phyloP scores from a whole-genome alignment of 768 basidiomycete genomes.

The Tricholoma furcatifolium region DNA sequence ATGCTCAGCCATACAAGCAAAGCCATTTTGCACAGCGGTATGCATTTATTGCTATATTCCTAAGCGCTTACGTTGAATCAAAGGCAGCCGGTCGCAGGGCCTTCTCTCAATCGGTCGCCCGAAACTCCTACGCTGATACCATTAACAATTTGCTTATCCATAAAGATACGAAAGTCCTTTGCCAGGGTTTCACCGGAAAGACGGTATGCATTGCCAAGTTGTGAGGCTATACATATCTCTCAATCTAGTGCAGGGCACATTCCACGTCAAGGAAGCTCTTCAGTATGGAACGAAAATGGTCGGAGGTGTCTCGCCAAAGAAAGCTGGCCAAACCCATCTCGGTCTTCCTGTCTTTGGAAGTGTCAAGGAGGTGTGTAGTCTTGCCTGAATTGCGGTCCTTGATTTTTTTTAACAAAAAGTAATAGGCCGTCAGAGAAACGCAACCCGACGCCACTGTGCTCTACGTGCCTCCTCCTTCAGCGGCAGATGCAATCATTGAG shows the following conservation, averaged over 20 bases:
- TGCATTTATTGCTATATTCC: slow-evolving; percentile 16
- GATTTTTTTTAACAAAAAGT: background rate
- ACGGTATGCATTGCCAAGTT: slow-evolving; percentile 54
- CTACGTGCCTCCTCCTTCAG: slow-evolving; percentile 96
- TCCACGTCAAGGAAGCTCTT: slow-evolving; percentile 92
- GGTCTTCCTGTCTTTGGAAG: slow-evolving; percentile 93
- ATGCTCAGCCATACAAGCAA: slow-evolving; percentile 68
- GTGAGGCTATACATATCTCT: background rate
- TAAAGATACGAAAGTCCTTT: slow-evolving; percentile 92
- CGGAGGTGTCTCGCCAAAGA: slow-evolving; percentile 95
- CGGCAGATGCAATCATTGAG: slow-evolving; percentile 97
- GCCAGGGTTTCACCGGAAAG: slow-evolving; percentile 94
- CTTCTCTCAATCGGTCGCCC: slow-evolving; percentile 75
- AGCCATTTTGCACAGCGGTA: slow-evolving; percentile 53
- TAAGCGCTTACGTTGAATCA: background rate
- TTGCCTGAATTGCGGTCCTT: background rate
- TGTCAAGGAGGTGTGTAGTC: slow-evolving; percentile 74
- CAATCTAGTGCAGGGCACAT: slow-evolving; percentile 69
- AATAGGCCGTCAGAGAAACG: slow-evolving; percentile 81
- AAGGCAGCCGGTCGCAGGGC: slow-evolving; percentile 65
- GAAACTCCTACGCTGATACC: slow-evolving; percentile 83
- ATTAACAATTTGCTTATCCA: slow-evolving; percentile 89
- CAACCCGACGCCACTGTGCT: slow-evolving; percentile 93
- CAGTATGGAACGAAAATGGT: slow-evolving; percentile 98
- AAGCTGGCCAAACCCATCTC: slow-evolving; percentile 93